Conservation (phyloP, 306 rosid genomes). For the Glycine latifolia region DNA sequence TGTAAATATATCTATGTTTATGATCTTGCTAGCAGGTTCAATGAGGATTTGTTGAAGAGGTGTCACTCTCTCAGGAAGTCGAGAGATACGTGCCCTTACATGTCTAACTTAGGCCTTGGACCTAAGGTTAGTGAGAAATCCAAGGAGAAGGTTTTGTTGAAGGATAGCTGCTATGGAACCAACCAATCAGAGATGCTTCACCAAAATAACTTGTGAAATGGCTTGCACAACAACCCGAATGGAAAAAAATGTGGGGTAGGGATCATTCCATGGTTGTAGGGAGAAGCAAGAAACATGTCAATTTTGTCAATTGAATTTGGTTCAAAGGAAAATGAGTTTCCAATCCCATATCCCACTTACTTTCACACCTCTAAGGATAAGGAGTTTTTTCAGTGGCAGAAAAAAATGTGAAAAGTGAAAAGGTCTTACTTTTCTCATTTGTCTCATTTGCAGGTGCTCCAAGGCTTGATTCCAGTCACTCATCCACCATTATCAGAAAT, state of each 20-base stretch:
- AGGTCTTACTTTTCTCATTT: conserved; percentile 58
- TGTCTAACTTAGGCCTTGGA: conserved; percentile 64
- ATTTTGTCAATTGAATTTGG: conserved; percentile 57
- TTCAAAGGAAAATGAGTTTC: conserved; percentile 52
- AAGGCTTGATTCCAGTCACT: conserved; percentile 37
- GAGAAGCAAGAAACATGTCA: conserved; percentile 65
- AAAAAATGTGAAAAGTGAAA: conserved; percentile 49
- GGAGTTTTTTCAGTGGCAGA: conserved; percentile 57
- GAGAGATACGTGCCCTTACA: conserved; percentile 58
- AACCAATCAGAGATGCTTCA: conserved; percentile 64
- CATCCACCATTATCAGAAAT: neutral
- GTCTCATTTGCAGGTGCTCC: conserved; percentile 67
- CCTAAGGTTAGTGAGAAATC: conserved; percentile 37
- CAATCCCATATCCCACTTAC: conserved; percentile 69
- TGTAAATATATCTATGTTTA: conserved; percentile 58
- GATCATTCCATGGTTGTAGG: conserved; percentile 71
- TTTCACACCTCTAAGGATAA: conserved; percentile 60
- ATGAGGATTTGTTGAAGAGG: conserved; percentile 52
- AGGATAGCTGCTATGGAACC: conserved; percentile 60
- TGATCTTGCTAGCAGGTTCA: conserved; percentile 63
- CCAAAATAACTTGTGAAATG: conserved; percentile 53
- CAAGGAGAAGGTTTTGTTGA: neutral
- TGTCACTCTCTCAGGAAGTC: conserved; percentile 53
- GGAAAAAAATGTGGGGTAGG: conserved; percentile 65
- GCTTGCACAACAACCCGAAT: conserved; percentile 53